Percentiles rank a stretch among this genome's conserved stretches.
These are phyloP conservation scores for Xylariaceae sp. DNA, from an alignment of 2,329 filamentous ascomycete species.

Conservation along the genomic window DNA sequence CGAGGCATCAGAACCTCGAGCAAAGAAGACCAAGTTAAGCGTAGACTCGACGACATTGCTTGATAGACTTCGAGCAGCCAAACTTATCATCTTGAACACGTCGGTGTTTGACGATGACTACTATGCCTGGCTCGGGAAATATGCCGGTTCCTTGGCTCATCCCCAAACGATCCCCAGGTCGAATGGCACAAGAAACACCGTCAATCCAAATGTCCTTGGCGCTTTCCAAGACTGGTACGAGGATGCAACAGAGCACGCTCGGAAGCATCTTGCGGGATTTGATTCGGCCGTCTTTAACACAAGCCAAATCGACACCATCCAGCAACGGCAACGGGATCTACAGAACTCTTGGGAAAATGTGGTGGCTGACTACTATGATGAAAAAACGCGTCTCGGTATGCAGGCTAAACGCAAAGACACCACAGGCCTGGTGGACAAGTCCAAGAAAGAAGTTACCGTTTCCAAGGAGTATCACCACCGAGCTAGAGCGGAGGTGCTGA, in stretches of 20 bases:
- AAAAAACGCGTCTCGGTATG: slow-evolving; percentile 11
- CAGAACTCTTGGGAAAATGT: slow-evolving; percentile 4
- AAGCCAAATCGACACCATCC: slow-evolving; percentile 5
- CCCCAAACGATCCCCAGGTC: slow-evolving; percentile 9
- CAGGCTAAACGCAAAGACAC: background rate
- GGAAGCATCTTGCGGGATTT: slow-evolving; percentile 15
- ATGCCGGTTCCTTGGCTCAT: slow-evolving; percentile 15
- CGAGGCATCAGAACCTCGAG: background rate
- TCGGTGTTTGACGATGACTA: slow-evolving; percentile 25
- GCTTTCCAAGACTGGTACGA: slow-evolving; percentile 27
- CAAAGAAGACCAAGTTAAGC: slow-evolving; percentile 3
- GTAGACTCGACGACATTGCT: background rate
- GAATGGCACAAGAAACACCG: background rate
- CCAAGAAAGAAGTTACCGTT: background rate
- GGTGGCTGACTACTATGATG: slow-evolving; percentile 13
- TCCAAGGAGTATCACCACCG: slow-evolving; percentile 1
- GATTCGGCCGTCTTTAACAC: slow-evolving; percentile 4
- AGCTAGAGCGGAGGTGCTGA: background rate
- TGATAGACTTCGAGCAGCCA: slow-evolving; percentile 27
- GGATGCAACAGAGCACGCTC: slow-evolving; percentile 12
- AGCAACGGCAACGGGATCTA: slow-evolving; percentile 2
- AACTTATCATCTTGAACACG: slow-evolving; percentile 37
- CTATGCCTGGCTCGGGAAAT: slow-evolving; percentile 17
- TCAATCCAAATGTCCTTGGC: slow-evolving; percentile 13
- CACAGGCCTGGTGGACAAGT: slow-evolving; percentile 2